Evolutionary conservation across 2,329 filamentous ascomycete genomes (phyloP).

Genomic region (Calonectria pteridis): DNA sequence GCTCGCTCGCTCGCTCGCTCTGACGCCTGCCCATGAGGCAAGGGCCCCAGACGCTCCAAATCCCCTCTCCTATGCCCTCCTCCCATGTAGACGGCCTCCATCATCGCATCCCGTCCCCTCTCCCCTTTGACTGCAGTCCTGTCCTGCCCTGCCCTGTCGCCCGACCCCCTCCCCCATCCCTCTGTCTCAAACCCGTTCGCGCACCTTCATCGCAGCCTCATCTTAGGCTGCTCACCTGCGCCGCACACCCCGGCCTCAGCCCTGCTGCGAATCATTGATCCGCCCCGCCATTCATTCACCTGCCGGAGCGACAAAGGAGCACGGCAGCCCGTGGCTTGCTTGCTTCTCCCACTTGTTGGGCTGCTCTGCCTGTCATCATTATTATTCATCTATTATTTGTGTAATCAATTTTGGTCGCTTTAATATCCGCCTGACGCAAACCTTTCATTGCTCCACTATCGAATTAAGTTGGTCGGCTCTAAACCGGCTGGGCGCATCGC

Average conservation of each 20-base stretch:
- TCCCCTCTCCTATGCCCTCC: background rate
- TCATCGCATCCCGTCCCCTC: slow-evolving; percentile 11
- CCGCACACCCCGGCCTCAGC: slow-evolving; percentile 15
- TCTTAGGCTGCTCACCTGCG: background rate
- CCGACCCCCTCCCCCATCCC: background rate
- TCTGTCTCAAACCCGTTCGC: background rate
- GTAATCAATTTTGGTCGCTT: background rate
- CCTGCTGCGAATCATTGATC: slow-evolving; percentile 44
- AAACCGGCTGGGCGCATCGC: background rate
- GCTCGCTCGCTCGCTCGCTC: background rate
- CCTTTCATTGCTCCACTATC: background rate
- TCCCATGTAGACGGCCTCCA: background rate
- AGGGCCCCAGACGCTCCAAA: background rate
- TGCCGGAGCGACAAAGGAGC: slow-evolving; percentile 30
- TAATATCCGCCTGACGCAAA: background rate
- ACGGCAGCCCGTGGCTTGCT: slow-evolving; percentile 32
- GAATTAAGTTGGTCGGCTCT: background rate
- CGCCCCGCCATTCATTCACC: slow-evolving; percentile 29
- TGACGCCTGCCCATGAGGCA: slow-evolving; percentile 8
- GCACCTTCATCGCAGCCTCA: slow-evolving; percentile 3
- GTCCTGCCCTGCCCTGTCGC: slow-evolving; percentile 5
- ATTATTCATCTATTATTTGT: background rate
- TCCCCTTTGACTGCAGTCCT: slow-evolving; percentile 1
- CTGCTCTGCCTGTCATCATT: slow-evolving; percentile 10
- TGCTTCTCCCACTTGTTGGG: slow-evolving; percentile 33